Conservation (phyloP, 2,329 filamentous ascomycete genomes). For the Colletotrichum musicola region DNA sequence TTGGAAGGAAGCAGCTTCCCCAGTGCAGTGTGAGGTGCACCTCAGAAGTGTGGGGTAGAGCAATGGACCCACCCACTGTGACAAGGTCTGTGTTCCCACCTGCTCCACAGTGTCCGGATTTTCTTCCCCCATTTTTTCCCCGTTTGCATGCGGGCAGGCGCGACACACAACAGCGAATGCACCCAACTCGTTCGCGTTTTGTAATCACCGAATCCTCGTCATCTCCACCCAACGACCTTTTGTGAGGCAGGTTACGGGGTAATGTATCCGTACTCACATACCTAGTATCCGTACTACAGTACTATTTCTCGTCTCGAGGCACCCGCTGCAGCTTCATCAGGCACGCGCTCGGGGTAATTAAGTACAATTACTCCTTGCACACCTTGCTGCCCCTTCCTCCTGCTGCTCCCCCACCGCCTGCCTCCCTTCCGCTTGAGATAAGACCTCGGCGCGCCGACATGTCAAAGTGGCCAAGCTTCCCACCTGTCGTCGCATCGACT, state of each 20-base stretch:
- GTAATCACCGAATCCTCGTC: constrained; percentile 15
- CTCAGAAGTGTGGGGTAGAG: constrained; percentile 35
- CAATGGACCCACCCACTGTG: constrained; percentile 5
- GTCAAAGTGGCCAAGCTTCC: constrained; percentile 24
- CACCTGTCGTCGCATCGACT: constrained; percentile 20
- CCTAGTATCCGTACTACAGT: too few relatives aligned
- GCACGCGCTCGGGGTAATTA: too few relatives aligned
- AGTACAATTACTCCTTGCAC: background rate
- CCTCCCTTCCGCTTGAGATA: background rate
- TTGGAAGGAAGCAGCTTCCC: background rate
- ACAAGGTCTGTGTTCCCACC: constrained; percentile 17
- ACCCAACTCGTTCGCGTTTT: background rate
- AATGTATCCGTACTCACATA: too few relatives aligned
- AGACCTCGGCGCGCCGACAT: constrained; percentile 25
- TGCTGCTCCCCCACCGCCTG: too few relatives aligned
- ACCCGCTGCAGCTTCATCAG: background rate
- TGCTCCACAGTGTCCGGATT: constrained; percentile 26
- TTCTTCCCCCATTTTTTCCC: constrained; percentile 32
- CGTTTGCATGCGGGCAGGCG: constrained; percentile 5
- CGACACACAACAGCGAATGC: background rate
- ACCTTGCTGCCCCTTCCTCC: too few relatives aligned
- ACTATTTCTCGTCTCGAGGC: background rate
- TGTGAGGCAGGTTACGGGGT: background rate
- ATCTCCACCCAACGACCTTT: constrained; percentile 19
- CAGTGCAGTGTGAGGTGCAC: constrained; percentile 10